Evolutionary conservation across 345 rosid species (phyloP).

Genomic region (Acer campestre): DNA sequence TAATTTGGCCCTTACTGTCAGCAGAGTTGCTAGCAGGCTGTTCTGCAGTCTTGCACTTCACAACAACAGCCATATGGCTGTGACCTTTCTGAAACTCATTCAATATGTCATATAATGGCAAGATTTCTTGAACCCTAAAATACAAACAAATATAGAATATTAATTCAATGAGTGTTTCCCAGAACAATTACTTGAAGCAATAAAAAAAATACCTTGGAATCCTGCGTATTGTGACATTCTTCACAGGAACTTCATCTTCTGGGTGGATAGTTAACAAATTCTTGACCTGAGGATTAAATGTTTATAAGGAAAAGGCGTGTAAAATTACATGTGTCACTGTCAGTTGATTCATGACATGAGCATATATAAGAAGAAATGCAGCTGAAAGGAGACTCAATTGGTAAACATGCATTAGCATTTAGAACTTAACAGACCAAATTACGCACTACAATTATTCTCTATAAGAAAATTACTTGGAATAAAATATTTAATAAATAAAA

Average conservation of each 20-base stretch:
- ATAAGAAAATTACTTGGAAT: not conserved
- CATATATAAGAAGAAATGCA: not conserved
- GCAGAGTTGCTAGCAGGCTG: slow-evolving; percentile 21
- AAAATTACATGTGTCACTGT: not conserved
- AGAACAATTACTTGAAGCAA: not conserved
- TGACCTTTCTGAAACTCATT: slow-evolving; percentile 99
- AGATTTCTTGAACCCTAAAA: slow-evolving; percentile 68
- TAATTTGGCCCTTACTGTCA: slow-evolving; percentile 37
- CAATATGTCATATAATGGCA: slow-evolving; percentile 93
- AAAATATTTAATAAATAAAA: not conserved
- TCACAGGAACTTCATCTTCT: slow-evolving; percentile 77
- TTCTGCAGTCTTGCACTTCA: slow-evolving; percentile 44
- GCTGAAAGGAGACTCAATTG: not conserved
- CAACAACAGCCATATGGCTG: slow-evolving; percentile 98
- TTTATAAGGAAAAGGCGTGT: not conserved
- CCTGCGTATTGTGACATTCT: slow-evolving; percentile 82
- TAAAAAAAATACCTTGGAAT: slow-evolving; percentile 74
- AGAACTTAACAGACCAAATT: not conserved
- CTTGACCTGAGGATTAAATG: slow-evolving; percentile 54
- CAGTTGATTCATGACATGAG: not conserved
- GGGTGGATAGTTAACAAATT: slow-evolving; percentile 84
- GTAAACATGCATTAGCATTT: not conserved
- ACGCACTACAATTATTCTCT: not conserved
- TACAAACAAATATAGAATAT: slow-evolving; percentile 12
- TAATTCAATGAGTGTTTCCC: slow-evolving; percentile 1